Base-by-base conservation (phyloP, 768 basidiomycete species). In the Postia placenta region DNA sequence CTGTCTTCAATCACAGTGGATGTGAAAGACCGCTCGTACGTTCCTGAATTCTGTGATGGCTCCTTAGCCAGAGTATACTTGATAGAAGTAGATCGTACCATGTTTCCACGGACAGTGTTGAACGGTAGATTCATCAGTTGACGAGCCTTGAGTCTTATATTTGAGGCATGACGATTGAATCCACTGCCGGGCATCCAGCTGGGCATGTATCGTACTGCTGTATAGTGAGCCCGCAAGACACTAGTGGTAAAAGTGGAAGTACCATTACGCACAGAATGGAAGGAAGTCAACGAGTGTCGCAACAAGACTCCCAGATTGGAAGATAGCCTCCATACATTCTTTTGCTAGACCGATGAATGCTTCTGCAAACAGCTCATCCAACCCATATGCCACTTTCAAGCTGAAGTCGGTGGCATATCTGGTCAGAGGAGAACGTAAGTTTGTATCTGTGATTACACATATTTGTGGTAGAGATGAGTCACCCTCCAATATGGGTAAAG, bases 121-220 rank as follows among this genome's bases (percentile, higher is more conserved):
- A 66, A 69, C 4, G 73, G 71, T 0, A 47, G 20, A 5, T 59
- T 36, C 4, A 42, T 25, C 57, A 64, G 58, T 5, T 36, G 25
- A 5, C 46, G 33, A 6, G 58, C 20, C 3, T 53, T 48, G 63
- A 63, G 47, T 51, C 47, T 61, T 52, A 57, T 25, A 49, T 67
- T 9, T 19, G 5, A 41, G 40, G 20, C 72, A 5, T 48, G 56
- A 38, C 56, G 54, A 50, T 68, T 63, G 38, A 69, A 70, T 0
- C 60, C 60, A 9, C 64, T 61, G 7, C 73, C 71, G 0, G 73
- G 73, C 33, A 70, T 51, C 72, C 72, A 74, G 3, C 61, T 36
- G 3, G 73, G 72, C 15, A 73, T 52, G 35, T 67, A 54, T 27
- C 58, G 60, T 27, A 74, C 68, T 71, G n/a, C n/a, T n/a, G n/a